Conservation (phyloP, 2,329 filamentous ascomycete genomes). For the Aspergillus viridinutans region DNA sequence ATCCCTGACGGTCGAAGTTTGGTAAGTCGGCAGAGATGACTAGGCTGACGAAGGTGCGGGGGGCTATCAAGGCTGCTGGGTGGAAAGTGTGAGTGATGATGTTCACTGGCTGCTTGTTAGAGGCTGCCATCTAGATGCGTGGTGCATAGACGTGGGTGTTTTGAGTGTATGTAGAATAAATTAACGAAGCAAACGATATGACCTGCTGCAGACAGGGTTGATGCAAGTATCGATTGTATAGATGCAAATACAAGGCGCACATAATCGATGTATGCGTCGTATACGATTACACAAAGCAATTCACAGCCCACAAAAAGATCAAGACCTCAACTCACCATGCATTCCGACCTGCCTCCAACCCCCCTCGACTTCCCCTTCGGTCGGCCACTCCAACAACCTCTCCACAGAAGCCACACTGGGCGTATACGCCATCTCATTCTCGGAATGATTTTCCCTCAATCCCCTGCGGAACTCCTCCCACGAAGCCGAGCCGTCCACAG, state of each 20-base stretch:
- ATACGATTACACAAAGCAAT: too few relatives aligned
- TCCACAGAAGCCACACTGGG: constrained; percentile 31
- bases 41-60: constrained; percentile 31
- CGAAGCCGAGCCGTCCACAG: constrained; percentile 30
- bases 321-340: constrained; percentile 18
- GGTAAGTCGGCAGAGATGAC: constrained; percentile 26
- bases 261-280: too few relatives aligned
- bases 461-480: constrained; percentile 38
- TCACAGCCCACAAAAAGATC: too few relatives aligned
- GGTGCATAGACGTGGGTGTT: too few relatives aligned
- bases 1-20: constrained; percentile 15
- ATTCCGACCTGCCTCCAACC: constrained; percentile 22
- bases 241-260: too few relatives aligned
- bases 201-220: too few relatives aligned
- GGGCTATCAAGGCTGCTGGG: constrained; percentile 27
- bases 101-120: constrained; percentile 21
- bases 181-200: too few relatives aligned
- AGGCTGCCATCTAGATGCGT: too few relatives aligned
- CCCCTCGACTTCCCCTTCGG: constrained; percentile 10
- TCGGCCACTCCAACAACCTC: constrained; percentile 26
- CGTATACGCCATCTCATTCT: constrained; percentile 41
- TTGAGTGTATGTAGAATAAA: too few relatives aligned
- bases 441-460: constrained; percentile 35
- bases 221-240: too few relatives aligned
- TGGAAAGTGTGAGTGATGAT: constrained; percentile 36